Base-by-base conservation (phyloP, 2,329 filamentous ascomycete genomes). In the Sclerotiophoma versabilis region DNA sequence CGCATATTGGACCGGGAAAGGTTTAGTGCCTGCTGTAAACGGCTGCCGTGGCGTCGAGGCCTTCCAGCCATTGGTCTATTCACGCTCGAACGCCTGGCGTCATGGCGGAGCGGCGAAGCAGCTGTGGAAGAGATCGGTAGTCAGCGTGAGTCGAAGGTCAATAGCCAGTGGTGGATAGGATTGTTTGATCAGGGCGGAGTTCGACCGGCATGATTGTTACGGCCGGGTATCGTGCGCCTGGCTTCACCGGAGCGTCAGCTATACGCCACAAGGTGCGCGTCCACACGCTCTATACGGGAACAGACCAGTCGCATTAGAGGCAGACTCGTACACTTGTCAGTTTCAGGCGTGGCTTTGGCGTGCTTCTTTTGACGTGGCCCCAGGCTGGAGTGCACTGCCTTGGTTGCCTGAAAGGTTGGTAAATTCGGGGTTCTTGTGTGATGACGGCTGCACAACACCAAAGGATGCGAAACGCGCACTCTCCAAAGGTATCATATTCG, bases 41-140 rank as follows among this genome's bases (percentile, higher is more conserved):
- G 14, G 19, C 42, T n/a, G 11, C 1, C 11, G 25, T 44, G 34
- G 39, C 45, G 45, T 22, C 12, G 11, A 49, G 23, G 23, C 22
- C 17, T 0, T 20, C 5, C 15, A n/a, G 10, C 32, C n/a, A 60
- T 57, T 60, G 54, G 57, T n/a, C 12, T 38, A 43, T 33, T 37
- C 38, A 27, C 23, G 49, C 12, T 41, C 20, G 4, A 22, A 19
- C 11, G 10, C 14, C 10, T 27, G 39, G 52, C 54, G 42, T 59
- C 53, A 54, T 41, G 46, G 45, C 32, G 49, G 45, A 43, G 49
- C 38, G 53, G 54, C 54, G 54, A 25, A 57, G 57, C 54, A 57
- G 32, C 25, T 30, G 47, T 36, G 23, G 22, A 37, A 30, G n/a
- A 9, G 20, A 49, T 27, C 25, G 41, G 49, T 38, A 10, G 43